phyloP scores from a whole-genome alignment of 2,329 filamentous ascomycete species.

The Colletotrichum gloeosporioides region DNA sequence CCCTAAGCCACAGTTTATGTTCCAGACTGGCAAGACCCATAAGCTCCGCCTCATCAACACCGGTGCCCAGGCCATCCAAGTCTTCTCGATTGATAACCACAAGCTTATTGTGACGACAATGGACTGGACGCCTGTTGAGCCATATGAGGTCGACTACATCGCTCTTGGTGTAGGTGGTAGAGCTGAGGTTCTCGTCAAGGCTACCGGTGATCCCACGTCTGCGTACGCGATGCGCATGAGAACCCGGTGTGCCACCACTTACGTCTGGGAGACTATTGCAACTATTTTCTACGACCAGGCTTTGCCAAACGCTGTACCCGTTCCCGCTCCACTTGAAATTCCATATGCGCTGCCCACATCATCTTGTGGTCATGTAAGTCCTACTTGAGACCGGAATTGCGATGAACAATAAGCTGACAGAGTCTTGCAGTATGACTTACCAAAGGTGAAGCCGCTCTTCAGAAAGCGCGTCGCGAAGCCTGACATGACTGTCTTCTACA shows the following conservation, averaged over 20 bases:
- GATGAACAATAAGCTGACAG: neutral
- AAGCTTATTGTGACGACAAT: neutral
- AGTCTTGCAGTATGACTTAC: neutral
- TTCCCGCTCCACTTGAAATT: neutral
- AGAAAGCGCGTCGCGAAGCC: constrained; percentile 3
- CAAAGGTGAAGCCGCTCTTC: constrained; percentile 2
- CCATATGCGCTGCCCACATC: neutral
- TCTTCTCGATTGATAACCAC: constrained; percentile 16
- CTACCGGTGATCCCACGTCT: neutral
- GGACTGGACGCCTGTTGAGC: constrained; percentile 15
- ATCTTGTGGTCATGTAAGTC: constrained; percentile 6
- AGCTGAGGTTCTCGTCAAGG: constrained; percentile 15
- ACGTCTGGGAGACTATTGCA: neutral
- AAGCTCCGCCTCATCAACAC: constrained; percentile 5
- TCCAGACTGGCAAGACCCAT: constrained; percentile 10
- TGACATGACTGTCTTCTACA: neutral
- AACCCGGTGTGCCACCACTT: neutral
- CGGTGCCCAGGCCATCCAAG: constrained; percentile 15
- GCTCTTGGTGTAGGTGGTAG: constrained; percentile 3
- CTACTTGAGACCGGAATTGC: neutral
- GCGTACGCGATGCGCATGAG: constrained; percentile 9
- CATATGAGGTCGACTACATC: constrained; percentile 12
- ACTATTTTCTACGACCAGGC: constrained; percentile 8
- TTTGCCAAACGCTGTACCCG: neutral
- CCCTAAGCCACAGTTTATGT: neutral